phyloP scores from a whole-genome alignment of 805 yeast genomes.

The Jamesozyma rosinii region DNA sequence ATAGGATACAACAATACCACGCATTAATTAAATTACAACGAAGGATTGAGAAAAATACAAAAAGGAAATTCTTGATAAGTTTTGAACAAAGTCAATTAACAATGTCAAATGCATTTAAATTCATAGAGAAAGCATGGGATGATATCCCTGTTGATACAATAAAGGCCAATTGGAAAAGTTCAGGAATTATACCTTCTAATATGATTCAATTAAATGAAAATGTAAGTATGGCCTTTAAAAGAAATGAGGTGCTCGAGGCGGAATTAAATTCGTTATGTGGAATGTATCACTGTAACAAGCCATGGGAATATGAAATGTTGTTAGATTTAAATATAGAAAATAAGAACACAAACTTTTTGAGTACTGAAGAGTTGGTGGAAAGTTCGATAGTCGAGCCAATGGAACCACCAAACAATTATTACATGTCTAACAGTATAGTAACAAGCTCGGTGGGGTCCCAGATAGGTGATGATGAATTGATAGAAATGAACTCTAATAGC shows the following conservation, averaged over 20 bases:
- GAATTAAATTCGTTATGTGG: slow-evolving; percentile 39
- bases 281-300: slow-evolving; percentile 40
- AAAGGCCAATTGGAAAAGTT: slow-evolving; percentile 37
- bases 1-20: slow-evolving; percentile 48
- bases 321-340: slow-evolving; percentile 40
- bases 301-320: slow-evolving; percentile 51
- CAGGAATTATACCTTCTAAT: slow-evolving; percentile 34
- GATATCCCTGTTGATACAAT: slow-evolving; percentile 31
- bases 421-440: not conserved
- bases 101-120: slow-evolving; percentile 47
- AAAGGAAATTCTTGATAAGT: slow-evolving; percentile 18
- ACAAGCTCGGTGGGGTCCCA: slow-evolving; percentile 4
- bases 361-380: slow-evolving; percentile 53
- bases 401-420: slow-evolving; percentile 23
- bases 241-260: slow-evolving; percentile 33
- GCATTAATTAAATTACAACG: slow-evolving; percentile 28
- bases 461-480: slow-evolving; percentile 9
- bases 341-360: slow-evolving; percentile 39
- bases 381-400: slow-evolving; percentile 46
- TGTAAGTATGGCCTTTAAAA: slow-evolving; percentile 27
- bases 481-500: not conserved
- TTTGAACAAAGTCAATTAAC: slow-evolving; percentile 39
- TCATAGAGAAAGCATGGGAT: slow-evolving; percentile 52
- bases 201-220: slow-evolving; percentile 25
- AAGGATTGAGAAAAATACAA: slow-evolving; percentile 9